A percentile compares a stretch with the other conserved stretches of the same genome.
Conservation (phyloP, 768 basidiomycete genomes). For the Termitomyces sp. region DNA sequence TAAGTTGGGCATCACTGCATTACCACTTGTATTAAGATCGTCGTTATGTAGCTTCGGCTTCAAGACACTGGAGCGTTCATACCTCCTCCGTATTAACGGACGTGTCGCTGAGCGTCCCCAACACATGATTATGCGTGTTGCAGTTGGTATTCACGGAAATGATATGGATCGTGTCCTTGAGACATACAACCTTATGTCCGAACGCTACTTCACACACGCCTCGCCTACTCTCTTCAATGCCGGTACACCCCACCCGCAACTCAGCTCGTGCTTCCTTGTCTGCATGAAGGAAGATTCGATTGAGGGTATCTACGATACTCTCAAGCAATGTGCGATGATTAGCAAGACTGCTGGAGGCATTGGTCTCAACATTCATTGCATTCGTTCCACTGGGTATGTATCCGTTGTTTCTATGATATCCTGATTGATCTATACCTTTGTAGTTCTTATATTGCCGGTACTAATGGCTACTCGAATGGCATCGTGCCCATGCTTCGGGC, state of each 20-base stretch:
- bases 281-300: conserved; percentile 99
- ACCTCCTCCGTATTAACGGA: conserved; percentile 90
- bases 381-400: conserved; percentile 87
- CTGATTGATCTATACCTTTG: not conserved
- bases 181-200: conserved; percentile 96
- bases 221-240: conserved; percentile 98
- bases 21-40: not conserved
- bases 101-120: conserved; percentile 97
- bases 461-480: conserved; percentile 98
- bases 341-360: conserved; percentile 99
- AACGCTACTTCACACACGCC: conserved; percentile 97
- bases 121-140: conserved; percentile 99
- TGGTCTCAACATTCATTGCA: conserved; percentile 93
- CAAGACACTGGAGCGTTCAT: conserved; percentile 98
- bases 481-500: conserved; percentile 99
- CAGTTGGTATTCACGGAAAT: conserved; percentile 91
- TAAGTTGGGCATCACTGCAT: conserved; percentile 31
- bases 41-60: conserved; percentile 79
- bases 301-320: conserved; percentile 97
- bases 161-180: conserved; percentile 88
- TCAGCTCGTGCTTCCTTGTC: conserved; percentile 96
- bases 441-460: conserved; percentile 97
- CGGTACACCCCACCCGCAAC: conserved; percentile 92
- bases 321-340: conserved; percentile 98
- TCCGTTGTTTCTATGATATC: not conserved